These are phyloP conservation scores for Achlya hypogyna DNA, from an alignment of 352 stramenopile genomes.

Conservation along the genomic window DNA sequence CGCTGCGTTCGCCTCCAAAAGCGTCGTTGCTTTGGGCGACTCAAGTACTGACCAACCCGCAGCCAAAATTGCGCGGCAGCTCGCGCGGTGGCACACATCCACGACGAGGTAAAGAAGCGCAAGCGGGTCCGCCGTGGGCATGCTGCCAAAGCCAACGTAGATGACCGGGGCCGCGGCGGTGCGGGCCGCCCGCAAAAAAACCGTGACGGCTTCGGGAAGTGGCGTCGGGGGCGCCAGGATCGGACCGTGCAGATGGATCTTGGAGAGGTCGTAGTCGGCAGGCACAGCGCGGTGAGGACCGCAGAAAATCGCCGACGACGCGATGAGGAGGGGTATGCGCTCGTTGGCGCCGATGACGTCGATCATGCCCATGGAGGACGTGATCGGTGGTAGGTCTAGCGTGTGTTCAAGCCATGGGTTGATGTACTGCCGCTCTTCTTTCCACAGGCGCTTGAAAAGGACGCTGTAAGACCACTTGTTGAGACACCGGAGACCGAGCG, in stretches of 20 bases:
- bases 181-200: not conserved
- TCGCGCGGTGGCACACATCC: not conserved
- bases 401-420: not conserved
- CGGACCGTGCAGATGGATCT: conserved; percentile 3
- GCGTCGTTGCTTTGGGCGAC: not conserved
- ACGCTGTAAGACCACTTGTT: conserved; percentile 1
- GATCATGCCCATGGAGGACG: not conserved
- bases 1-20: not conserved
- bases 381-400: conserved; percentile 7
- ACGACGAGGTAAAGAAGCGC: not conserved
- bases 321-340: not conserved
- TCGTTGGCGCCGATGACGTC: not conserved
- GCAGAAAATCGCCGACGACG: conserved; percentile 2
- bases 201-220: not conserved
- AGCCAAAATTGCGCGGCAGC: not conserved
- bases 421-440: not conserved
- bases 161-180: not conserved
- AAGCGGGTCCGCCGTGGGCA: conserved; percentile 6
- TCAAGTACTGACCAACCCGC: not conserved
- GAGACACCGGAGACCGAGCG: not conserved
- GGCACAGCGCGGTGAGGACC: not conserved
- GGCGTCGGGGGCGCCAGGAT: not conserved
- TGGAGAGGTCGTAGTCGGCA: not conserved
- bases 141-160: conserved; percentile 20
- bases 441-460: conserved; percentile 1